Percentiles rank a stretch among this genome's conserved stretches.
Conservation (phyloP, 768 basidiomycete genomes). For the Rhizopogon rudus region DNA sequence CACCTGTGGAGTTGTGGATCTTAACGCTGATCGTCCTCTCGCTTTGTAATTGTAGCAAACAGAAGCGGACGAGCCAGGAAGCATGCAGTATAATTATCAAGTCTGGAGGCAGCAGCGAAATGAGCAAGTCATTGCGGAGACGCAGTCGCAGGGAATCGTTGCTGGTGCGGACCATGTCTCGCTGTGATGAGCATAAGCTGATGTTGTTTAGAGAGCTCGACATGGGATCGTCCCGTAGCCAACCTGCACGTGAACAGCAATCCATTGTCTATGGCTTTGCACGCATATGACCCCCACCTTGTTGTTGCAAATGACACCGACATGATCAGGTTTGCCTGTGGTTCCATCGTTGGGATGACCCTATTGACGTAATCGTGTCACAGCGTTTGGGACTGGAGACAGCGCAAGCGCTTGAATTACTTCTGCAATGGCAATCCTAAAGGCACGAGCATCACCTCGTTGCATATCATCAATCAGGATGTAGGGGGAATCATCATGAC, state of each 20-base stretch:
- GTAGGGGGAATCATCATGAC: slow-evolving; percentile 87
- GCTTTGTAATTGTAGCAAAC: slow-evolving; percentile 55
- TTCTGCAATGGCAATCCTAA: slow-evolving; percentile 88
- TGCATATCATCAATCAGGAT: slow-evolving; percentile 94
- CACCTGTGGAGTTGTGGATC: background rate
- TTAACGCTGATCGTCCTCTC: slow-evolving; percentile 9
- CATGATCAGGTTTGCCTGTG: slow-evolving; percentile 63
- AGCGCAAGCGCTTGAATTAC: slow-evolving; percentile 66
- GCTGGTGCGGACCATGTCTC: slow-evolving; percentile 52
- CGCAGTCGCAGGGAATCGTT: slow-evolving; percentile 59
- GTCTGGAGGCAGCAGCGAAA: slow-evolving; percentile 92
- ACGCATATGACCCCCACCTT: slow-evolving; percentile 88
- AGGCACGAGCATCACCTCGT: slow-evolving; percentile 79
- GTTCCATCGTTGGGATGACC: background rate
- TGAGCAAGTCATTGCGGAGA: slow-evolving; percentile 70
- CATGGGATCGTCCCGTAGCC: slow-evolving; percentile 72
- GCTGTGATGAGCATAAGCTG: background rate
- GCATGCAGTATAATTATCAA: slow-evolving; percentile 89
- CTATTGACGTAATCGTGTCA: background rate
- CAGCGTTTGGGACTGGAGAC: slow-evolving; percentile 96
- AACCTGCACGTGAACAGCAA: slow-evolving; percentile 55
- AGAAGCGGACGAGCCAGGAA: slow-evolving; percentile 95
- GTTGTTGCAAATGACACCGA: slow-evolving; percentile 83
- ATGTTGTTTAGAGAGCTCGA: slow-evolving; percentile 41
- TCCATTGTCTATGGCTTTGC: slow-evolving; percentile 80